Percentiles rank a stretch among this genome's conserved stretches.
phyloP scores from a whole-genome alignment of 805 yeast genomes.

The Kuraishia cidri region DNA sequence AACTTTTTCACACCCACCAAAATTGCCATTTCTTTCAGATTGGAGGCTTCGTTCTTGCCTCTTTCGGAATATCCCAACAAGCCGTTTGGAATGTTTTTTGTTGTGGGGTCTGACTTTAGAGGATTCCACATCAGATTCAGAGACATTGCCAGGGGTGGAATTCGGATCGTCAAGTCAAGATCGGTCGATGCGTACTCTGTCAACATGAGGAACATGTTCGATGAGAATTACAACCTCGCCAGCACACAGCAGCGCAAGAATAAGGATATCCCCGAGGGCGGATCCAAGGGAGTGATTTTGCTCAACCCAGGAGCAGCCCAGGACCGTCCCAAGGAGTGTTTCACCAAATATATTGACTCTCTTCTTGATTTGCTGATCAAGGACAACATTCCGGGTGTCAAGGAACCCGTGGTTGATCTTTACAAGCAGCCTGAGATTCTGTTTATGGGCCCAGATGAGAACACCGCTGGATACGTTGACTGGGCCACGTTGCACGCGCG shows the following conservation, averaged over 20 bases:
- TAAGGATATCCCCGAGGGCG: constrained; percentile 98
- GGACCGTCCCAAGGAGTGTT: constrained; percentile 73
- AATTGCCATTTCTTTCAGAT: constrained; percentile 89
- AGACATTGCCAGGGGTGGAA: constrained; percentile 98
- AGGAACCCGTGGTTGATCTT: constrained; percentile 79
- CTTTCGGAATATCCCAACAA: constrained; percentile 81
- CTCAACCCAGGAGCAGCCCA: constrained; percentile 67
- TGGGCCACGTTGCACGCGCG: constrained; percentile 97
- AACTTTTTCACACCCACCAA: constrained; percentile 91
- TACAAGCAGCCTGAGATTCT: constrained; percentile 81
- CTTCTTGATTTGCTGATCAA: constrained; percentile 77
- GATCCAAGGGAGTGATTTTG: constrained; percentile 93
- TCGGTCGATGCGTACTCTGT: constrained; percentile 76
- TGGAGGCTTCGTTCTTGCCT: constrained; percentile 83
- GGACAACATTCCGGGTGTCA: constrained; percentile 62
- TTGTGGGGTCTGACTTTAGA: constrained; percentile 93
- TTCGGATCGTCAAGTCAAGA: constrained; percentile 86
- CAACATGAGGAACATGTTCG: constrained; percentile 84
- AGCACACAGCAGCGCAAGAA: constrained; percentile 94
- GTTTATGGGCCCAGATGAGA: constrained; percentile 99
- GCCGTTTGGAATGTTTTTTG: constrained; percentile 90
- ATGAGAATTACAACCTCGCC: constrained; percentile 94
- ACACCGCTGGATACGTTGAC: constrained; percentile 90
- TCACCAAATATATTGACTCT: constrained; percentile 89
- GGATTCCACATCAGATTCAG: constrained; percentile 97